phyloP scores from a whole-genome alignment of 768 basidiomycete genomes.

The Russula earlei region DNA sequence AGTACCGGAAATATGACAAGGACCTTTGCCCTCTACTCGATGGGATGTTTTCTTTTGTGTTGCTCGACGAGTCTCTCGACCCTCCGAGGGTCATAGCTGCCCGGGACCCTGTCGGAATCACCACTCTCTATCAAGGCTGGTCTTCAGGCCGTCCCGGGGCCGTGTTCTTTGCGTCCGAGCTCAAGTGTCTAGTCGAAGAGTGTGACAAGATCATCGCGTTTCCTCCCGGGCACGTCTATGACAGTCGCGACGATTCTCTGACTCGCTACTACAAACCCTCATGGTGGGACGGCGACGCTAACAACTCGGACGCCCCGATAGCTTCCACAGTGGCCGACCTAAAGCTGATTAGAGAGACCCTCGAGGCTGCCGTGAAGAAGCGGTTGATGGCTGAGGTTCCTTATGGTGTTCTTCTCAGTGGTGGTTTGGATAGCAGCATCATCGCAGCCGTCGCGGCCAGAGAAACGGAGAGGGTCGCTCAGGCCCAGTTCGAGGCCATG shows the following conservation, averaged over 20 bases:
- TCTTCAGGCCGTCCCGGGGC: constrained; percentile 71
- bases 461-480: constrained; percentile 87
- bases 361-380: constrained; percentile 90
- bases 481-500: constrained; percentile 65
- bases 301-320: constrained; percentile 42
- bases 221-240: constrained; percentile 95
- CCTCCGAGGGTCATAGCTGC: constrained; percentile 91
- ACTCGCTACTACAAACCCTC: constrained; percentile 79
- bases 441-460: constrained; percentile 92
- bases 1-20: constrained; percentile 83
- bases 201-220: constrained; percentile 94
- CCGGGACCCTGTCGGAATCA: constrained; percentile 95
- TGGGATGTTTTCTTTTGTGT: constrained; percentile 98
- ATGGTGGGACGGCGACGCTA: constrained; percentile 83
- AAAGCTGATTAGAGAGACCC: constrained; percentile 60
- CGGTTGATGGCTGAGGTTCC: constrained; percentile 98
- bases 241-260: constrained; percentile 70
- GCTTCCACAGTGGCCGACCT: constrained; percentile 58
- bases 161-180: constrained; percentile 90
- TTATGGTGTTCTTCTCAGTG: constrained; percentile 91
- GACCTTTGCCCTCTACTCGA: constrained; percentile 75
- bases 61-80: constrained; percentile 85
- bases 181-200: constrained; percentile 84
- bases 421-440: constrained; percentile 91
- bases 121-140: constrained; percentile 98